These are phyloP conservation scores for Maudiozyma pseudohumilis DNA, from an alignment of 805 yeast genomes.

Conservation along the genomic window DNA sequence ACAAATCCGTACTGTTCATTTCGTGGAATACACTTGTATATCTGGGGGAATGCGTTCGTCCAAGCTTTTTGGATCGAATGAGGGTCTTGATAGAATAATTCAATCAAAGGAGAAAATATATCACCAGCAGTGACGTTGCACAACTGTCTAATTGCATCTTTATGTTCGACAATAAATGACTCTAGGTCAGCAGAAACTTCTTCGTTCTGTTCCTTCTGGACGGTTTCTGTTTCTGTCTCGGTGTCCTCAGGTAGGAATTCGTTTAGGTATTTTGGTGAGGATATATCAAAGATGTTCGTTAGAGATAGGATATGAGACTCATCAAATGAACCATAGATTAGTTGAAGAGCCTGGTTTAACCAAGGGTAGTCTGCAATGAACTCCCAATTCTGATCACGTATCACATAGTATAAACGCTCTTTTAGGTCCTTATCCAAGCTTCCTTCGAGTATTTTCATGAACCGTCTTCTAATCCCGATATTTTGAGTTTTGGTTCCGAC, in stretches of 20 bases:
- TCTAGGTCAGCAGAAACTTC: conserved; percentile 21
- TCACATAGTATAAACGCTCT: conserved; percentile 73
- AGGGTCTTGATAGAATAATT: conserved; percentile 72
- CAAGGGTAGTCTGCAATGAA: conserved; percentile 85
- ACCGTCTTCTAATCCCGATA: conserved; percentile 57
- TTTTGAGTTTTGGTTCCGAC: conserved; percentile 85
- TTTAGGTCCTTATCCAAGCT: conserved; percentile 70
- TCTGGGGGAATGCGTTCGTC: conserved; percentile 74
- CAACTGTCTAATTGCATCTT: conserved; percentile 19
- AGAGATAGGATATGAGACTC: conserved; percentile 38
- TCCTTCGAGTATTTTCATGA: conserved; percentile 69
- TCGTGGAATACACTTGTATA: conserved; percentile 61
- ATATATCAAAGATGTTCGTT: conserved; percentile 41
- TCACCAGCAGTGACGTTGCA: conserved; percentile 43
- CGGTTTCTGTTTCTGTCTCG: conserved; percentile 7
- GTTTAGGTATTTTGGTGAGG: conserved; percentile 29
- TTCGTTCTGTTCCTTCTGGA: conserved; percentile 4
- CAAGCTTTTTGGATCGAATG: conserved; percentile 75
- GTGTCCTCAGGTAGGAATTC: conserved; percentile 12
- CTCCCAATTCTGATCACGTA: conserved; percentile 98
- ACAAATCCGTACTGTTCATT: conserved; percentile 78
- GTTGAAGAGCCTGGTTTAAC: conserved; percentile 87
- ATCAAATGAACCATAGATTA: conserved; percentile 72
- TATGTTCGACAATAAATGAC: conserved; percentile 29
- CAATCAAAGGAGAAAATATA: conserved; percentile 61